Evolutionary conservation across 139 green algal species (phyloP).

Genomic region (Trebouxia sp.): DNA sequence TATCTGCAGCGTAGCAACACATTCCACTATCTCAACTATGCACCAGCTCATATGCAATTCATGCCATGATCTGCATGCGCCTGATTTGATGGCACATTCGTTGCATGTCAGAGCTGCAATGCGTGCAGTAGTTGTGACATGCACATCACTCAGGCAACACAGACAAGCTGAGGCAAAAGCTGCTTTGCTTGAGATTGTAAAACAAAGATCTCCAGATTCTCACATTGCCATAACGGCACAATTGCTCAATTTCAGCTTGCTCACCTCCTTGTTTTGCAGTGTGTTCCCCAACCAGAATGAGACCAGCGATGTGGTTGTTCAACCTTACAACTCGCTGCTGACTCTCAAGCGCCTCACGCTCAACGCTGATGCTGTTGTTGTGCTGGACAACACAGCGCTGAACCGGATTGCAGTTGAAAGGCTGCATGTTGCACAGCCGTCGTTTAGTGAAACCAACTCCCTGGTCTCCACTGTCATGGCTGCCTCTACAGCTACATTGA

Average conservation of each 20-base stretch:
- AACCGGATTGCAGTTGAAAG: constrained; percentile 80
- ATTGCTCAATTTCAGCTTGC: no score
- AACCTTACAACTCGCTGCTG: constrained; percentile 99
- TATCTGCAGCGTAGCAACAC: background rate
- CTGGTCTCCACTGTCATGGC: constrained; percentile 99
- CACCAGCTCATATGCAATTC: no score
- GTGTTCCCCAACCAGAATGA: constrained; percentile 99
- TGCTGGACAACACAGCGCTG: constrained; percentile 89
- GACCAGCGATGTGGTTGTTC: constrained; percentile 94
- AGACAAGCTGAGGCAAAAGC: no score
- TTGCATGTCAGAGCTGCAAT: no score
- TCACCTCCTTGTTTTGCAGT: constrained; percentile 43
- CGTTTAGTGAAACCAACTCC: constrained; percentile 91
- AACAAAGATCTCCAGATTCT: constrained; percentile 79
- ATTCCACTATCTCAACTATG: no score
- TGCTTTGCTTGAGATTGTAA: no score
- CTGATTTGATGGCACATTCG: no score
- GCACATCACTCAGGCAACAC: no score
- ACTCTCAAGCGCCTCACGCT: constrained; percentile 96
- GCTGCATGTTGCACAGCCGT: constrained; percentile 66
- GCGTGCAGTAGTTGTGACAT: no score
- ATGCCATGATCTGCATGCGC: no score
- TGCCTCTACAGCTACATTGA: constrained; percentile 93
- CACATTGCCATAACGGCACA: background rate
- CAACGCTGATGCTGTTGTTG: constrained; percentile 91